Evolutionary conservation across 2,329 filamentous ascomycete genomes (phyloP).

Genomic region (Colletotrichum lentis): DNA sequence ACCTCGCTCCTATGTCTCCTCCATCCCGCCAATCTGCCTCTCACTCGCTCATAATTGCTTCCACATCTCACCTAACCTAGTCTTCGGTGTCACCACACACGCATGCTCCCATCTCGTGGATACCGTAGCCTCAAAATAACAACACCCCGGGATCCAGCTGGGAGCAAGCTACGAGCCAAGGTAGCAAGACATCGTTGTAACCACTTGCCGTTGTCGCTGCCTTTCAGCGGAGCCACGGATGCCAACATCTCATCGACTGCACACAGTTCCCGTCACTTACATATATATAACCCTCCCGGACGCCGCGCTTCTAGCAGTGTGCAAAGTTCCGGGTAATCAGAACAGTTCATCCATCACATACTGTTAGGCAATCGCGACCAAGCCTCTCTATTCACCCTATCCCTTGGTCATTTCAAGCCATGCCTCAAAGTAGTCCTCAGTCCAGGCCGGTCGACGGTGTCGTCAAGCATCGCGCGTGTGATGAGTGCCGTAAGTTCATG

Average conservation of each 20-base stretch:
- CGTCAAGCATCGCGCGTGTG: conserved; percentile 68
- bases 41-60: conserved; percentile 1
- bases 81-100: conserved; percentile 27
- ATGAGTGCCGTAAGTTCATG: conserved; percentile 69
- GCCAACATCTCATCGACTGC: conserved; percentile 1
- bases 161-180: conserved; percentile 28
- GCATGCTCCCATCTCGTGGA: conserved; percentile 24
- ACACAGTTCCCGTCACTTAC: conserved; percentile 11
- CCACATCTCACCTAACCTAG: conserved; percentile 11
- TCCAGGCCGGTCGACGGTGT: conserved; percentile 39
- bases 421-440: conserved; percentile 35
- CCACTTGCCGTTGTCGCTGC: conserved; percentile 17
- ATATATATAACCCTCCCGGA: conserved; percentile 33
- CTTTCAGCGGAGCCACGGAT: conserved; percentile 2
- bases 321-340: conserved; percentile 28
- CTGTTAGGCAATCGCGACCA: conserved; percentile 23
- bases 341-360: conserved; percentile 20
- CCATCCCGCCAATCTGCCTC: conserved; percentile 1
- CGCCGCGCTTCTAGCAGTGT: conserved; percentile 18
- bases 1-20: conserved; percentile 16
- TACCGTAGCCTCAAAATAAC: conserved; percentile 14
- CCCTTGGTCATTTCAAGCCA: conserved; percentile 21
- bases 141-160: conserved; percentile 30
- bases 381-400: conserved; percentile 7
- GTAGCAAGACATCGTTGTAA: conserved; percentile 15